Base-by-base conservation (phyloP, 345 rosid species). In the Eucalyptus camaldulensis region DNA sequence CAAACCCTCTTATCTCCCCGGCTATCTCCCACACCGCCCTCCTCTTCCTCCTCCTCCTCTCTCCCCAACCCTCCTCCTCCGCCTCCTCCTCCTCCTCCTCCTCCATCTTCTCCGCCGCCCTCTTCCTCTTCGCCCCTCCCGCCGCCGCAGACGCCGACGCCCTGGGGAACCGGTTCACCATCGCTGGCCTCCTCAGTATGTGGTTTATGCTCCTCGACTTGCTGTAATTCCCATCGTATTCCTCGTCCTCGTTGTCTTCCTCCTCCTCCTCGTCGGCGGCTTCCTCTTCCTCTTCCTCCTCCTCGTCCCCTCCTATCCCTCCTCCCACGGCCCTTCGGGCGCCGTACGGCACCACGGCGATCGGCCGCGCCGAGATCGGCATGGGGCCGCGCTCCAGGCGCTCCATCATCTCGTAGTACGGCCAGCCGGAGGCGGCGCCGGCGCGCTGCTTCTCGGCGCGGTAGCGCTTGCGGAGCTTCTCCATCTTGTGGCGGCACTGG, bases 401-500 rank as follows among this genome's bases (percentile, higher is more conserved):
- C 90, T 95, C 96, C 98, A 97, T 96, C 88, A 91, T 93, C n/a
- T 91, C 87, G 89, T 93, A 96, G 90, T 91, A 95, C 21, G 92
- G 96, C 97, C 98, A 97, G 27, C 94, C 88, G 50, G 89, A 80
- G 2, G 87, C 81, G 24, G 93, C 91, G 53, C 88, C 89, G 29
- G 54, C 45, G 80, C 93, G 92, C 53, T 94, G 94, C 49, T 90
- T 91, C 92, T 95, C 97, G 4, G 95, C 86, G 89, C 96, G 93
- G 94, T 93, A 93, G 69, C 96, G 94, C 62, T 94, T 92, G 50
- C 97, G 96, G 90, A 97, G 93, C 94, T 96, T 97, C 94, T 97
- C 97, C 93, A 97, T 97, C 95, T 96, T 94, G 93, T 95, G 98
- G 80, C 96, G 94, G 91, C 97, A 96, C 93, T 96, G 97, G 76